Evolutionary conservation across 2,329 filamentous ascomycete genomes (phyloP), one percentile per base, ranked within the genome.

Genomic region (Macrophomina pseudophaseolina): DNA sequence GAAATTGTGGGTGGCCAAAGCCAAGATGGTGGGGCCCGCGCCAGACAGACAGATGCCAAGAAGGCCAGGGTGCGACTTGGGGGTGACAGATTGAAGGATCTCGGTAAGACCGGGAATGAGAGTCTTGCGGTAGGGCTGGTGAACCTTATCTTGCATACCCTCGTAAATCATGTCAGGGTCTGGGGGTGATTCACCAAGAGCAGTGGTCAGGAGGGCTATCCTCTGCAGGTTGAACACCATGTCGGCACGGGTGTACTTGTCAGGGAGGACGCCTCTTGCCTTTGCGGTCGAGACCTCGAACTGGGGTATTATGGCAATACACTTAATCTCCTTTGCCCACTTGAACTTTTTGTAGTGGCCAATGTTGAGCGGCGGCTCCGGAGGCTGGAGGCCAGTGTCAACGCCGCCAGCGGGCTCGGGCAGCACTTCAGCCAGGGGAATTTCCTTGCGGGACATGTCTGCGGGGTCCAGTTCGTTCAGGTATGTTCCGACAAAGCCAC

Each of bases 61-160:
- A 64, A 99, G 87, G 5, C 95, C 95, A 1, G 91, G 89, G 76
- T 97, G 93, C 5, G 91, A 91, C 74, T 88, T 87, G 33, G 94
- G 95, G 11, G 92, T 97, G 83, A 98, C 94, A 68, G 91, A 94
- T 77, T 93, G 88, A 63, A 99, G 88, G 64, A 99, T 94, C 76
- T 97, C 91, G 16, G 91, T 91, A 66, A 99, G 85, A 0, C 94
- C 95, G 1, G 95, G 95, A 72, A 99, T 97, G 69, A 99, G 87
- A 2, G 87, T 90, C 80, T 95, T 90, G 64, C 95, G 90, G 83
- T 99, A 98, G 51, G 93, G 95, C 80, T 99, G 95, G 82, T 99
- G 95, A 68, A 99, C 88, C 81, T 94, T 97, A 83, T 99, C 95
- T 81, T 98, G 95, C 95, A 99, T 99, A 54, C 94, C 94, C 56